Base-by-base conservation (phyloP, 345 rosid genomes). In the Linum trigynum region DNA sequence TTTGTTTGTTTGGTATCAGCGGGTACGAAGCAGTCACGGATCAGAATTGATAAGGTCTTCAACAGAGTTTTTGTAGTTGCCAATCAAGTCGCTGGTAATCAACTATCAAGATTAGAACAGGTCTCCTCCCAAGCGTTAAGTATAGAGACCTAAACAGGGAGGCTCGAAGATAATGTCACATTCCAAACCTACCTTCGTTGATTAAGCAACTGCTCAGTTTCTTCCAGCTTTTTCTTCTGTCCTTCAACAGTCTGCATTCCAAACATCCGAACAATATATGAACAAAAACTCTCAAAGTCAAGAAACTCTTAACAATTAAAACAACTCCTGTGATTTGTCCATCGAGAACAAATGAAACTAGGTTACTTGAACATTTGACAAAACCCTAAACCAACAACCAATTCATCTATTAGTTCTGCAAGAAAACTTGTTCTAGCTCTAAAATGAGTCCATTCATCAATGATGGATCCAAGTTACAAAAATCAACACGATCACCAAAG, bases 141-240 rank as follows among this genome's bases (percentile, higher is more conserved):
- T 43, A 71, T 66, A 36, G 43, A n/a, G 57, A 14, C 55, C 45
- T 59, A 41, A 56, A 65, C 57, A 39, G 35, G 41, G 15, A 48
- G 36, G 10, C 5, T 10, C 23, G 64, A 23, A 23, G 32, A 23
- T n/a, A 43, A n/a, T 35, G 32, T 32, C 50, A 23, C 32, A 41
- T 14, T 37, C 74, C 70, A 37, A 14, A 23, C 15, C 11, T 3
- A 83, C 87, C 82, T 87, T 70, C 91, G 69, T 66, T 84, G 89
- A 65, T 79, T 78, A 5, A 83, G 78, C 71, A 82, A 58, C 62
- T 79, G 89, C 60, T 78, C 82, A n/a, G 79, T 78, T 67, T 86
- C 89, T 63, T 89, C 96, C 41, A 87, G 62, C 78, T 85, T 87
- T 67, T 65, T 43, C 77, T 86, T 87, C 77, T 92, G 86, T 61